Conservation (phyloP, 352 stramenopile species). For the Globisporangium cylindrosporum region DNA sequence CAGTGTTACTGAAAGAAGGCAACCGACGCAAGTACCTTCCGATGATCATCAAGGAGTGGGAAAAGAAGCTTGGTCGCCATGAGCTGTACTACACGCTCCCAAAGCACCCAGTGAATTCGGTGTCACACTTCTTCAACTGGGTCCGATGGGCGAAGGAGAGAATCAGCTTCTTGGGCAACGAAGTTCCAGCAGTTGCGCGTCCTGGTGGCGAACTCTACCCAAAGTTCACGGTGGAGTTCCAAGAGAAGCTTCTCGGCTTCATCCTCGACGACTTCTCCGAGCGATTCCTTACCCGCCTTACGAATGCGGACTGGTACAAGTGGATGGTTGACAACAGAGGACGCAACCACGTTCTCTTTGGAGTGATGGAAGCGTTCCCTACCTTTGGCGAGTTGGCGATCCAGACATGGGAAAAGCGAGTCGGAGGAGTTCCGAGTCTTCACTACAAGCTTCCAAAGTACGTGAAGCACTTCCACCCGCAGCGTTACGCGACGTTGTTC, state of each 20-base stretch:
- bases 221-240: conserved; percentile 63
- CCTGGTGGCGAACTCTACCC: conserved; percentile 56
- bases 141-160: conserved; percentile 81
- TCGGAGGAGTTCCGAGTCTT: conserved; percentile 25
- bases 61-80: conserved; percentile 45
- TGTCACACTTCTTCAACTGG: conserved; percentile 76
- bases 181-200: conserved; percentile 40
- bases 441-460: conserved; percentile 66
- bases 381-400: conserved; percentile 61
- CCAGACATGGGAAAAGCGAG: conserved; percentile 60
- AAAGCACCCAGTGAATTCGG: conserved; percentile 53
- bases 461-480: conserved; percentile 81
- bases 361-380: conserved; percentile 61
- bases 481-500: conserved; percentile 96
- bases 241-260: conserved; percentile 52
- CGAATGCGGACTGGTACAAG: conserved; percentile 69
- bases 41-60: conserved; percentile 55
- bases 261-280: conserved; percentile 69
- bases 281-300: conserved; percentile 47
- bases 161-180: conserved; percentile 54
- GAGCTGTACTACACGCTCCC: conserved; percentile 69
- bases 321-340: conserved; percentile 68
- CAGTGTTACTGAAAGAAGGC: conserved; percentile 36
- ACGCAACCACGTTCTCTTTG: conserved; percentile 59
- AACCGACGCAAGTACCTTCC: conserved; percentile 56